Percentiles rank a stretch among this genome's conserved stretches.
These are phyloP conservation scores for Pyronema domesticum DNA, from an alignment of 495 filamentous ascomycete genomes.

Conservation along the genomic window DNA sequence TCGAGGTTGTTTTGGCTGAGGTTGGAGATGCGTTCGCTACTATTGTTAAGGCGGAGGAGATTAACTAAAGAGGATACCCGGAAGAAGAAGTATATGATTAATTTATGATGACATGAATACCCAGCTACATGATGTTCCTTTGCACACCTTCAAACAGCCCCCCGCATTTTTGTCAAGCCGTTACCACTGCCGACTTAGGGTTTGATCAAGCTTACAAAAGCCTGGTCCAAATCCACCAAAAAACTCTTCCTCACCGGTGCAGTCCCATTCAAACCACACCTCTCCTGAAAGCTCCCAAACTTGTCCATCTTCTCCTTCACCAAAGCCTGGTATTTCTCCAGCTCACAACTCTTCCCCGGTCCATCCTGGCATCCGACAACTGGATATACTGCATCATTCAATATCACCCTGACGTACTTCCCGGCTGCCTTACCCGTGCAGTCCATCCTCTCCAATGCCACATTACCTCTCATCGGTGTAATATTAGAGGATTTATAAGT, in stretches of 20 bases:
- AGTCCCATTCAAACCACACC: no score
- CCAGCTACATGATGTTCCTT: no score
- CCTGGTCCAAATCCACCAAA: no score
- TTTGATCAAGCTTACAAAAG: no score
- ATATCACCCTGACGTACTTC: conserved; percentile 30
- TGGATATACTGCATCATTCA: conserved; percentile 39
- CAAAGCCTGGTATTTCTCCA: background rate
- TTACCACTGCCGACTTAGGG: no score
- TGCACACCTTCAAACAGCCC: no score
- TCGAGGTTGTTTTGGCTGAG: conserved; percentile 21
- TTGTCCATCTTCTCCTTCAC: background rate
- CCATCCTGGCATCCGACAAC: background rate
- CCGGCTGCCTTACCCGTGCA: conserved; percentile 15
- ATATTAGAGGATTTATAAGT: conserved; percentile 31
- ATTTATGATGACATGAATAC: no score
- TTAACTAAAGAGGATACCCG: background rate
- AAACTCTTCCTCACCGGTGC: no score
- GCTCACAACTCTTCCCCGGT: no score
- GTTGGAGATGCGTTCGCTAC: conserved; percentile 3
- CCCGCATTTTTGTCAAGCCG: no score
- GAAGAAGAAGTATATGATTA: no score
- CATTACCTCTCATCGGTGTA: conserved; percentile 38
- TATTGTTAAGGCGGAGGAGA: background rate
- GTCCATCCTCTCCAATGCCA: conserved; percentile 36
- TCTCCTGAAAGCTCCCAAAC: background rate